phyloP scores from a whole-genome alignment of 257 asterid species.

The Capsicum baccatum region DNA sequence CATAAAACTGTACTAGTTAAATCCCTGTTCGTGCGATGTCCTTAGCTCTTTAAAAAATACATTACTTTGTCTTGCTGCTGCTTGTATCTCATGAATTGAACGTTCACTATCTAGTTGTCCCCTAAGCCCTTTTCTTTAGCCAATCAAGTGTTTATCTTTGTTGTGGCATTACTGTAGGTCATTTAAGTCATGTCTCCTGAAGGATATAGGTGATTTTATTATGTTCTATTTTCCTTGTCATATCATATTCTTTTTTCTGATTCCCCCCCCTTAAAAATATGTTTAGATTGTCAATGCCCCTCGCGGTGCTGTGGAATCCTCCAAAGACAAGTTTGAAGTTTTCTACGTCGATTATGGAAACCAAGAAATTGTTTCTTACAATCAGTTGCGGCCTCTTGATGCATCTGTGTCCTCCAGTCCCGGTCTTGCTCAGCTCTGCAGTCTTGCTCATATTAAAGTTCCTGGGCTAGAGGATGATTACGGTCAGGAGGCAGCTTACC shows the following conservation, averaged over 20 bases:
- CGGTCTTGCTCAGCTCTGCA: conserved; percentile 91
- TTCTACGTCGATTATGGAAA: conserved; percentile 92
- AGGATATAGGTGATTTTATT: conserved; percentile 22
- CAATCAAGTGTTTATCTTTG: neutral
- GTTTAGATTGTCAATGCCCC: conserved; percentile 82
- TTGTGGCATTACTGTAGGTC: neutral
- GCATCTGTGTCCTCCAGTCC: conserved; percentile 72
- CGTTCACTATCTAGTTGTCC: neutral
- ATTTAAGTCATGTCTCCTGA: neutral
- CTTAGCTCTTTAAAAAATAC: neutral
- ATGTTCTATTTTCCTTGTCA: neutral
- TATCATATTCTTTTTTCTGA: conserved; percentile 16
- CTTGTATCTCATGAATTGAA: neutral
- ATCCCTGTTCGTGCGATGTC: neutral
- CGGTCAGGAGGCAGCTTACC: conserved; percentile 87
- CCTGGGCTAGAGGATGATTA: conserved; percentile 82
- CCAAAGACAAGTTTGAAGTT: conserved; percentile 84
- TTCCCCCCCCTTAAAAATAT: conserved; percentile 18
- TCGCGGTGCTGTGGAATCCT: conserved; percentile 72
- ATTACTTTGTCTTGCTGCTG: neutral
- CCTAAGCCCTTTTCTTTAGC: neutral
- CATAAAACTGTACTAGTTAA: neutral
- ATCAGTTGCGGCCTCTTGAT: conserved; percentile 81
- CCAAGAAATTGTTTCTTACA: conserved; percentile 80
- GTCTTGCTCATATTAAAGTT: conserved; percentile 82